phyloP scores from a whole-genome alignment of 768 basidiomycete genomes.

The Serpula lacrymans region DNA sequence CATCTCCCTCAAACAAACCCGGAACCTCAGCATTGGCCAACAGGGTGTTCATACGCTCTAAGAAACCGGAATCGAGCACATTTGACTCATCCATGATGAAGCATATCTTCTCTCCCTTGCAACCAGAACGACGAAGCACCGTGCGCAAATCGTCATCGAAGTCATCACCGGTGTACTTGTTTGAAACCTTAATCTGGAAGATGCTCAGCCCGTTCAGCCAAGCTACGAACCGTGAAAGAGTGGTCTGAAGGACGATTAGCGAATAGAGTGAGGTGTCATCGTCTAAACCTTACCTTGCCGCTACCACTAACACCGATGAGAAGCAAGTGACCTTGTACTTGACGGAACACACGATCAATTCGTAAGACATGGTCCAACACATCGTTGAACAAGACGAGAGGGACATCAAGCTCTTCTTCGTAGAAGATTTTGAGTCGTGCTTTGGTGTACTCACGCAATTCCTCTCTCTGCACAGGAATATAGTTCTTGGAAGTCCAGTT shows the following conservation, averaged over 20 bases:
- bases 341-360: conserved; percentile 98
- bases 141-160: conserved; percentile 97
- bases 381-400: conserved; percentile 96
- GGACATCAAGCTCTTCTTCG: conserved; percentile 97
- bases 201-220: conserved; percentile 99
- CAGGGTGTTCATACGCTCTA: conserved; percentile 99
- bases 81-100: conserved; percentile 99
- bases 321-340: conserved; percentile 93
- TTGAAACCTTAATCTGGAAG: conserved; percentile 99
- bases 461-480: conserved; percentile 90
- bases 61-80: conserved; percentile 96
- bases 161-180: conserved; percentile 97
- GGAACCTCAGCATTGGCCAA: conserved; percentile 99
- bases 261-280: neutral
- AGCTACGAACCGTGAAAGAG: conserved; percentile 94
- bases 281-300: conserved; percentile 71
- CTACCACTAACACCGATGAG: conserved; percentile 98
- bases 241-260: conserved; percentile 60
- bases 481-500: conserved; percentile 99
- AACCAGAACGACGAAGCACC: conserved; percentile 92
- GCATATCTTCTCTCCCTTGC: conserved; percentile 98
- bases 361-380: conserved; percentile 97
- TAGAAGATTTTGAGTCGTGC: conserved; percentile 97
- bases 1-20: conserved; percentile 99
- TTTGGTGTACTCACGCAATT: conserved; percentile 93